These are phyloP conservation scores for Simplicillium sp. DNA, from an alignment of 2,329 filamentous ascomycete species.

Conservation along the genomic window DNA sequence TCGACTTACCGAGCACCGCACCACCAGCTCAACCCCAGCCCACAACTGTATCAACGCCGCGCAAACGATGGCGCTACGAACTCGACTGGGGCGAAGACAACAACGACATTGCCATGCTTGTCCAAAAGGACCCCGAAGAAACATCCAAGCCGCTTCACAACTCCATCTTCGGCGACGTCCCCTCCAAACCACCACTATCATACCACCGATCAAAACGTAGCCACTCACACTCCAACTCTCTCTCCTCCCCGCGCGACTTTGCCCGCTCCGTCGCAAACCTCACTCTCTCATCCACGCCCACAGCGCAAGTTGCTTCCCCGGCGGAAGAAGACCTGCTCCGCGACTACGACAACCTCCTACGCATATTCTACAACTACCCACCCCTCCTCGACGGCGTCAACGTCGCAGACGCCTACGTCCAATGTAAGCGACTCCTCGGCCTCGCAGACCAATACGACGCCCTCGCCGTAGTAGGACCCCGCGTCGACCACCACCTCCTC, in stretches of 20 bases:
- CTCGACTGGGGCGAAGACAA: conserved; percentile 65
- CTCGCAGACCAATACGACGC: conserved; percentile 95
- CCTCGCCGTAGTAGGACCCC: conserved; percentile 73
- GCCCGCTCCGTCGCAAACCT: conserved; percentile 85
- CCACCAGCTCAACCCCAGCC: conserved; percentile 15
- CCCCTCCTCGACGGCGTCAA: conserved; percentile 76
- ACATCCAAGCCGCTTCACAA: conserved; percentile 10
- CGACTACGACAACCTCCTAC: conserved; percentile 93
- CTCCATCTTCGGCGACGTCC: conserved; percentile 27
- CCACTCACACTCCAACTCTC: conserved; percentile 44
- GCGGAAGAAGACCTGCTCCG: conserved; percentile 69
- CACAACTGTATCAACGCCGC: conserved; percentile 21
- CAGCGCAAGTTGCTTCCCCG: conserved; percentile 35
- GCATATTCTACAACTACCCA: conserved; percentile 90
- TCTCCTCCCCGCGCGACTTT: conserved; percentile 36
- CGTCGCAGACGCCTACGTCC: conserved; percentile 85
- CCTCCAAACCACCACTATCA: conserved; percentile 9
- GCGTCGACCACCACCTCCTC: conserved; percentile 87
- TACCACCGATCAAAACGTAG: conserved; percentile 20
- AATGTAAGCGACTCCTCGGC: conserved; percentile 82
- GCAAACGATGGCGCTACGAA: conserved; percentile 74
- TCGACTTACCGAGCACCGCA: conserved; percentile 10
- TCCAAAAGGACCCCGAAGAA: conserved; percentile 56
- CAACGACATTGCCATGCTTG: conserved; percentile 76
- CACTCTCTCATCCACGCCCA: conserved; percentile 29